Conservation (phyloP, 2,329 filamentous ascomycete genomes). For the Lasiodiplodia citricola region DNA sequence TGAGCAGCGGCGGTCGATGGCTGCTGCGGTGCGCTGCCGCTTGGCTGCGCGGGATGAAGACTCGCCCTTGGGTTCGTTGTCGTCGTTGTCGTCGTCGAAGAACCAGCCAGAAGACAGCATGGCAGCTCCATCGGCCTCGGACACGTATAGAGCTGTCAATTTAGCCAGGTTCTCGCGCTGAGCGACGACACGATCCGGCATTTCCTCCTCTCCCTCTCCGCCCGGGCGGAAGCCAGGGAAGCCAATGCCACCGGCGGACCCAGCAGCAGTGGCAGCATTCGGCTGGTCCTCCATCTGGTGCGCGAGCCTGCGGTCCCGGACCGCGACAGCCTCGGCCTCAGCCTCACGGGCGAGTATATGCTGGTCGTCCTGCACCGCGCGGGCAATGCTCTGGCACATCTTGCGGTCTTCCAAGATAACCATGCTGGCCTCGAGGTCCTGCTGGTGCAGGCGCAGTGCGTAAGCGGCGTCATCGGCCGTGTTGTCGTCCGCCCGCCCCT, state of each 20-base stretch:
- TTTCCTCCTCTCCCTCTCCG: not conserved
- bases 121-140: not conserved
- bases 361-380: not conserved
- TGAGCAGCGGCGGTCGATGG: not conserved
- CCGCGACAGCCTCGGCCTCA: not conserved
- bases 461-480: not conserved
- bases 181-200: not conserved
- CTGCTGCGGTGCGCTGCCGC: not conserved
- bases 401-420: not conserved
- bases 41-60: not conserved
- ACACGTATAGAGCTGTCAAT: slow-evolving; percentile 10
- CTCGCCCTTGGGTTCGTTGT: not conserved
- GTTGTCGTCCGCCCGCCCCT: not conserved
- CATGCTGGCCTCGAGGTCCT: slow-evolving; percentile 10
- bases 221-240: too few species aligned
- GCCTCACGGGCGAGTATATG: not conserved
- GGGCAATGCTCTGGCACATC: slow-evolving; percentile 22
- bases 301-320: not conserved
- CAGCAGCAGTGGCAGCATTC: not conserved
- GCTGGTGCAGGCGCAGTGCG: not conserved
- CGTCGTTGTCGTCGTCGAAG: not conserved
- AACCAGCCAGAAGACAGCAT: not conserved
- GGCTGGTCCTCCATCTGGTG: not conserved
- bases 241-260: too few species aligned
- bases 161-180: not conserved